phyloP scores from a whole-genome alignment of 257 asterid genomes.

The Scutellaria minor region DNA sequence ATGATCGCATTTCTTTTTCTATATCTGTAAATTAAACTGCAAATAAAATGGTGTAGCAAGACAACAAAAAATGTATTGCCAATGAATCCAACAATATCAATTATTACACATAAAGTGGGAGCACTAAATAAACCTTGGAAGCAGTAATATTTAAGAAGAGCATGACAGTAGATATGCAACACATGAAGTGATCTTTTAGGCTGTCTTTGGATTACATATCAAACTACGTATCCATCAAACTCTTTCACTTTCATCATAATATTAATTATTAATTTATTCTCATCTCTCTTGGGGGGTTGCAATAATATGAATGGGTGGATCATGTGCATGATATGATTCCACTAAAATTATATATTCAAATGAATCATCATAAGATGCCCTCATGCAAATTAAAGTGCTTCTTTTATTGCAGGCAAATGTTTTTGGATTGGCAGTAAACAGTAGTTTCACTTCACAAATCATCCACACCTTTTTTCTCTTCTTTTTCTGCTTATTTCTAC shows the following conservation, averaged over 20 bases:
- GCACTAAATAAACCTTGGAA: slow-evolving; percentile 17
- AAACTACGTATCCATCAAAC: background rate
- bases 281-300: background rate
- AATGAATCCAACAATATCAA: background rate
- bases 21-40: no score
- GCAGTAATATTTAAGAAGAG: no score
- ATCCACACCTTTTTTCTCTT: slow-evolving; percentile 18
- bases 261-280: no score
- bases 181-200: slow-evolving; percentile 41
- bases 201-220: slow-evolving; percentile 28
- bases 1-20: no score
- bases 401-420: slow-evolving; percentile 39
- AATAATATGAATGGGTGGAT: slow-evolving; percentile 29
- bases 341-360: slow-evolving; percentile 26
- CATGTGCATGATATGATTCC: slow-evolving; percentile 30
- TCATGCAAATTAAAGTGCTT: slow-evolving; percentile 30
- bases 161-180: background rate
- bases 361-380: slow-evolving; percentile 38
- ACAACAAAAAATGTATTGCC: background rate
- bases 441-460: slow-evolving; percentile 8
- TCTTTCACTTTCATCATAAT: no score
- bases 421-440: slow-evolving; percentile 35
- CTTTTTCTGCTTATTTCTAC: slow-evolving; percentile 5
- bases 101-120: slow-evolving; percentile 12
- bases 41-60: background rate